Evolutionary conservation across 208 protist species (phyloP).

Genomic region (Leishmania major): DNA sequence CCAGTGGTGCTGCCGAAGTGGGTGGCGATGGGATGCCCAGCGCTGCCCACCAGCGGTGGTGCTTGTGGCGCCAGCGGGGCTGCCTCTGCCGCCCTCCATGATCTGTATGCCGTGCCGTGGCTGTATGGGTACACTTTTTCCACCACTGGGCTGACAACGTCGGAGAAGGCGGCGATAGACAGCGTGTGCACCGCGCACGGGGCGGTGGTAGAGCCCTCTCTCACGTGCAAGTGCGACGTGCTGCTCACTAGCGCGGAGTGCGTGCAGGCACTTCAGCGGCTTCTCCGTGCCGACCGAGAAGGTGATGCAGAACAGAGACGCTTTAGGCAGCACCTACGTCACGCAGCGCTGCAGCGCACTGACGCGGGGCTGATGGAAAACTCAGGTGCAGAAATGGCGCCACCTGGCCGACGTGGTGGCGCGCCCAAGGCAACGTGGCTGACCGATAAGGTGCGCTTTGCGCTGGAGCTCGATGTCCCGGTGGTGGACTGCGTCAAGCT

Average conservation of each 20-base stretch:
- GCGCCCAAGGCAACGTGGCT: conserved; percentile 10
- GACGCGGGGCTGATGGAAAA: neutral
- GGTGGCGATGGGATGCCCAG: conserved; percentile 32
- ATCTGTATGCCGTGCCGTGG: conserved; percentile 41
- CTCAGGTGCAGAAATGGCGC: neutral
- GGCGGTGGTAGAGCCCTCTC: conserved; percentile 35
- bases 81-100: neutral
- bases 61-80: neutral
- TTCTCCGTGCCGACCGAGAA: conserved; percentile 8
- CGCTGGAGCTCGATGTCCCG: conserved; percentile 66
- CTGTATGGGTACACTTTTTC: conserved; percentile 76
- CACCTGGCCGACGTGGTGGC: neutral
- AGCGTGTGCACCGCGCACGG: conserved; percentile 50
- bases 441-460: conserved; percentile 66
- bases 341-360: neutral
- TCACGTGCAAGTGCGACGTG: conserved; percentile 51
- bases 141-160: conserved; percentile 38
- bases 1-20: conserved; percentile 61
- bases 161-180: conserved; percentile 55
- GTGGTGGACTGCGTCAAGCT: conserved; percentile 66
- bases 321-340: neutral
- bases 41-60: neutral
- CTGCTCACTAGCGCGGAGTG: conserved; percentile 56
- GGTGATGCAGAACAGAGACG: neutral
- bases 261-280: conserved; percentile 27